Percentiles rank a stretch among this genome's conserved stretches.
Conservation (phyloP, 495 filamentous ascomycete genomes). For the Apiosordaria backusii region DNA sequence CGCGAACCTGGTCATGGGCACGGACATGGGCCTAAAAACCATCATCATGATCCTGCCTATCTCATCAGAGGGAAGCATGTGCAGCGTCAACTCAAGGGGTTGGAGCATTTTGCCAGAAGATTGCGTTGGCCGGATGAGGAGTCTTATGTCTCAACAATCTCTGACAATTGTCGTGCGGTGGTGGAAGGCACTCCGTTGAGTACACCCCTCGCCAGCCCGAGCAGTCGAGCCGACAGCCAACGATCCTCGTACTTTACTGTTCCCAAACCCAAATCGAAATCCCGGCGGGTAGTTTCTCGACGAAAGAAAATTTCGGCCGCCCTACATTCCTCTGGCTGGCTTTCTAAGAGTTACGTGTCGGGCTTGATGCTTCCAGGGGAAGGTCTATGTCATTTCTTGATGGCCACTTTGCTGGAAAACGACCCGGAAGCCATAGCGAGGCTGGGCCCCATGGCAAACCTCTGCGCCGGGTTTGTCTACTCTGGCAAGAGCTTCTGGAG, state of each 20-base stretch:
- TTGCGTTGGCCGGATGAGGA: slow-evolving; percentile 54
- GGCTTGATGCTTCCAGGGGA: slow-evolving; percentile 78
- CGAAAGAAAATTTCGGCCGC: slow-evolving; percentile 42
- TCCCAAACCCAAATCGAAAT: slow-evolving; percentile 22
- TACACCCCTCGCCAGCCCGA: slow-evolving; percentile 38
- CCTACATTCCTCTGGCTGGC: slow-evolving; percentile 64
- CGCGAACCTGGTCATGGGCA: slow-evolving; percentile 31
- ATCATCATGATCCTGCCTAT: slow-evolving; percentile 36
- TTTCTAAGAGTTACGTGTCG: slow-evolving; percentile 73
- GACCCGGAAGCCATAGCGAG: slow-evolving; percentile 59
- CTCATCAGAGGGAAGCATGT: slow-evolving; percentile 44
- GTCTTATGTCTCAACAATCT: slow-evolving; percentile 35
- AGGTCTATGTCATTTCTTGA: slow-evolving; percentile 67
- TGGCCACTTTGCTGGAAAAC: slow-evolving; percentile 74
- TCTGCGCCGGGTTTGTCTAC: slow-evolving; percentile 78
- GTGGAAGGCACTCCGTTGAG: slow-evolving; percentile 41
- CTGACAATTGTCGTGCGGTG: slow-evolving; percentile 38
- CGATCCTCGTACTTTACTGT: slow-evolving; percentile 42
- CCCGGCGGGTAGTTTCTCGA: slow-evolving; percentile 30
- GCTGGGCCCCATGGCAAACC: slow-evolving; percentile 65
- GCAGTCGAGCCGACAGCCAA: slow-evolving; percentile 33
- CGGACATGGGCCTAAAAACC: slow-evolving; percentile 24
- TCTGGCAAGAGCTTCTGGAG: slow-evolving; percentile 75
- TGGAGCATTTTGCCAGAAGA: slow-evolving; percentile 56
- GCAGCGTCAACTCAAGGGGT: slow-evolving; percentile 50